Conservation (phyloP, 2,329 filamentous ascomycete genomes). For the Harringtonia lauricola region DNA sequence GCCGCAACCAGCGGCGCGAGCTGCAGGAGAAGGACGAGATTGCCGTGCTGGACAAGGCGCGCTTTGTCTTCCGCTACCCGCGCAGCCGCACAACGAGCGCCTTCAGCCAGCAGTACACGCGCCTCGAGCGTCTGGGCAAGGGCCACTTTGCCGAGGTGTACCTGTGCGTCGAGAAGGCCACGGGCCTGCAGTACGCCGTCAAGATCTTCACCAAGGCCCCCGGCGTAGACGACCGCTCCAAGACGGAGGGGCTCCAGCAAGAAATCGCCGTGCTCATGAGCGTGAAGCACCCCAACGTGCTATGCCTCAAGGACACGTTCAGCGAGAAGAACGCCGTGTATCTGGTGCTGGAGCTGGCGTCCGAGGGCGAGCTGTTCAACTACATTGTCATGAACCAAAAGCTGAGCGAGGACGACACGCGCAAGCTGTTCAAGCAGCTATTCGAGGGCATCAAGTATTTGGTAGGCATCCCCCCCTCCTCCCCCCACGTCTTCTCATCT, state of each 20-base stretch:
- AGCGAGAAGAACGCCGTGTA: conserved; percentile 87
- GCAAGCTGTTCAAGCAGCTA: conserved; percentile 80
- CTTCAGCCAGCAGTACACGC: conserved; percentile 78
- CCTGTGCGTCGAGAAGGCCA: conserved; percentile 75
- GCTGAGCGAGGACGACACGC: conserved; percentile 69
- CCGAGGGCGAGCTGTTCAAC: conserved; percentile 93
- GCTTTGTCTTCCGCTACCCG: conserved; percentile 89
- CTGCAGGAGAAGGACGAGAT: conserved; percentile 87
- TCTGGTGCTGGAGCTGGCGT: conserved; percentile 78
- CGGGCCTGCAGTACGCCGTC: conserved; percentile 75
- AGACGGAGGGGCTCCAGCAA: conserved; percentile 79
- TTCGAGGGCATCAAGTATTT: conserved; percentile 93
- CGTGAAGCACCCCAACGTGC: conserved; percentile 86
- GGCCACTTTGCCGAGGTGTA: conserved; percentile 94
- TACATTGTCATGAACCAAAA: conserved; percentile 87
- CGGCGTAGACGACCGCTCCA: conserved; percentile 72
- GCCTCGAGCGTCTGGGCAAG: conserved; percentile 79
- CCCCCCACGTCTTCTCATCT: not conserved
- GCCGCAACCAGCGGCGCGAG: conserved; percentile 83
- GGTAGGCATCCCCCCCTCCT: conserved; percentile 39
- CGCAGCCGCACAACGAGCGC: conserved; percentile 59
- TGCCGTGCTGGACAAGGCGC: conserved; percentile 70
- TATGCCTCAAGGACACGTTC: conserved; percentile 92
- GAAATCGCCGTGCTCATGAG: conserved; percentile 95
- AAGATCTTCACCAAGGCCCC: conserved; percentile 87